Conservation (phyloP, 176 grass and related monocot genomes). For the Cocos nucifera region DNA sequence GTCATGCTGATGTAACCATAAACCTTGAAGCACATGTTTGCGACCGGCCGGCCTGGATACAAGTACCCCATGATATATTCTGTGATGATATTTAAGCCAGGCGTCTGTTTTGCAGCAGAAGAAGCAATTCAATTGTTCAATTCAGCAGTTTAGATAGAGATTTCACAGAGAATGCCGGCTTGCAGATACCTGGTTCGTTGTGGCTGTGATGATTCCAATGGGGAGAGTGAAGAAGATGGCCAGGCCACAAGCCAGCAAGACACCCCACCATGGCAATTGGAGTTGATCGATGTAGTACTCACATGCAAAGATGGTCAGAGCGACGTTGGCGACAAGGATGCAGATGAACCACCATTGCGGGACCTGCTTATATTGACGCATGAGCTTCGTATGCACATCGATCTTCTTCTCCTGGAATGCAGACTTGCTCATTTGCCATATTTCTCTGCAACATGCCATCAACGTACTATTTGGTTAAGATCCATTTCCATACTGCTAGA, state of each 20-base stretch:
- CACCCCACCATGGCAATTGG: constrained; percentile 94
- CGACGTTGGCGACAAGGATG: constrained; percentile 57
- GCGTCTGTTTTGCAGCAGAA: constrained; percentile 37
- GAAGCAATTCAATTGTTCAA: background rate
- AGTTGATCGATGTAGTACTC: constrained; percentile 96
- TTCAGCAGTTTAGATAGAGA: no score
- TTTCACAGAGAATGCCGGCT: background rate
- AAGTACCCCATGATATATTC: constrained; percentile 93
- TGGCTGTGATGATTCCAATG: constrained; percentile 88
- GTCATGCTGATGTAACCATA: constrained; percentile 89
- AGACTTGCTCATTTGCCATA: constrained; percentile 77
- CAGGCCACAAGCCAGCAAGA: constrained; percentile 70
- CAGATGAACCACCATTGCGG: constrained; percentile 82
- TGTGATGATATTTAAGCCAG: constrained; percentile 81
- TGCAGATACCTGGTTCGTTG: constrained; percentile 62
- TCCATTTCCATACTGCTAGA: no score
- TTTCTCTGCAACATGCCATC: constrained; percentile 30
- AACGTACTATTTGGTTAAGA: no score
- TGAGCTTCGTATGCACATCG: constrained; percentile 81
- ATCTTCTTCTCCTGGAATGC: constrained; percentile 62
- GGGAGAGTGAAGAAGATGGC: constrained; percentile 85
- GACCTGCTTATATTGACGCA: constrained; percentile 77
- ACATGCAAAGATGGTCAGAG: constrained; percentile 60
- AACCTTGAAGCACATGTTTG: constrained; percentile 99
- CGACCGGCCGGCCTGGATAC: constrained; percentile 69